These are phyloP conservation scores for Penicillium sumatraense DNA, from an alignment of 2,329 filamentous ascomycete species.

Conservation along the genomic window DNA sequence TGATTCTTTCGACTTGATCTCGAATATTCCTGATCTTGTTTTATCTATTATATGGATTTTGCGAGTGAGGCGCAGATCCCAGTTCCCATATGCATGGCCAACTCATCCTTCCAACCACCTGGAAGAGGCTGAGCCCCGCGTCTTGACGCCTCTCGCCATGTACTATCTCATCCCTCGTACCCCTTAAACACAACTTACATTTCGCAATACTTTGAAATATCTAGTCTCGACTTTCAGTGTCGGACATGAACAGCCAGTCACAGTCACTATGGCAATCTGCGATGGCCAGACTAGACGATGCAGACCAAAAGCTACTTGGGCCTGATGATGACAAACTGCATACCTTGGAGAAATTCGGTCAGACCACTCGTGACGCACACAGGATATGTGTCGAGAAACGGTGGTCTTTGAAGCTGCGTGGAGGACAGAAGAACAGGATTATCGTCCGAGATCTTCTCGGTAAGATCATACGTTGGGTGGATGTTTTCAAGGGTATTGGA, in stretches of 20 bases:
- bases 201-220: too few relatives aligned
- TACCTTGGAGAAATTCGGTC: not conserved
- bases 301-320: not conserved
- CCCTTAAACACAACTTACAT: too few relatives aligned
- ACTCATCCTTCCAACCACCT: too few relatives aligned
- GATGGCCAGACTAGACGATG: not conserved
- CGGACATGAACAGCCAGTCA: not conserved
- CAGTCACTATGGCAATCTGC: not conserved
- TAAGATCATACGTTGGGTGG: not conserved
- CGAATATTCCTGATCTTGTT: too few relatives aligned
- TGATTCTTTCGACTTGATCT: too few relatives aligned
- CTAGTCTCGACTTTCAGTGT: too few relatives aligned
- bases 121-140: too few relatives aligned
- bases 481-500: not conserved
- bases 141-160: too few relatives aligned
- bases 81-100: too few relatives aligned
- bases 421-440: not conserved
- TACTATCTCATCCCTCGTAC: too few relatives aligned
- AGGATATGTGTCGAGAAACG: not conserved
- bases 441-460: not conserved
- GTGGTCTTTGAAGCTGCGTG: not conserved
- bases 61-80: too few relatives aligned
- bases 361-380: not conserved
- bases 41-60: too few relatives aligned
- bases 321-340: not conserved